These are phyloP conservation scores for Phytophthora ramorum DNA, from an alignment of 352 stramenopile species.

Conservation along the genomic window DNA sequence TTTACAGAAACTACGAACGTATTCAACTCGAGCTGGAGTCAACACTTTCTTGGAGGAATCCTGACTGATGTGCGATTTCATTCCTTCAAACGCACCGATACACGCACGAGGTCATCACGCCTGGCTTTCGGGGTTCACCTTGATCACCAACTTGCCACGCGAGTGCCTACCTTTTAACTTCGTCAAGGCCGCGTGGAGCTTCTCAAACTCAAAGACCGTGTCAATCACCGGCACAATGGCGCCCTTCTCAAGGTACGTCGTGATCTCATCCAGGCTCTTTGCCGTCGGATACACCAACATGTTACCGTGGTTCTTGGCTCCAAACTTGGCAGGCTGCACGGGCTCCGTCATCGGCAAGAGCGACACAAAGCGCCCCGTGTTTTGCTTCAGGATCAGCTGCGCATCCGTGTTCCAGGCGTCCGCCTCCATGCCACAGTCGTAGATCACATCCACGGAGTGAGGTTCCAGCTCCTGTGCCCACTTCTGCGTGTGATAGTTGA, in stretches of 20 bases:
- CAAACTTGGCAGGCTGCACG: conserved; percentile 14
- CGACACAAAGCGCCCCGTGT: conserved; percentile 31
- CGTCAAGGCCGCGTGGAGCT: conserved; percentile 42
- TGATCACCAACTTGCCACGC: conserved; percentile 61
- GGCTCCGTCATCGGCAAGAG: conserved; percentile 22
- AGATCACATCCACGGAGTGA: conserved; percentile 53
- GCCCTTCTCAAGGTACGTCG: conserved; percentile 42
- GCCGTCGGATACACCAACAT: conserved; percentile 23
- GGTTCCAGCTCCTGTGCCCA: conserved; percentile 37
- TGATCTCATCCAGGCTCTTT: conserved; percentile 23
- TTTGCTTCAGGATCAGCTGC: conserved; percentile 29
- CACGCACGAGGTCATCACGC: neutral
- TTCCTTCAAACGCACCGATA: neutral
- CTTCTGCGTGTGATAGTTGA: conserved; percentile 49
- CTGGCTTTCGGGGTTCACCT: conserved; percentile 23
- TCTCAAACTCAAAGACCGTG: conserved; percentile 48
- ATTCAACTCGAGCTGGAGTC: neutral
- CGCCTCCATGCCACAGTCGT: conserved; percentile 42
- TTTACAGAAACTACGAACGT: too few relatives aligned
- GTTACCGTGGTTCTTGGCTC: conserved; percentile 18
- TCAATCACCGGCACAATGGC: conserved; percentile 39
- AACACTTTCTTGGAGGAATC: neutral
- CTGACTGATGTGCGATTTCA: neutral
- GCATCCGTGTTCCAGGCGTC: conserved; percentile 38
- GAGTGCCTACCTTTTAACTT: conserved; percentile 52